Evolutionary conservation across 768 basidiomycete species (phyloP), one percentile per base, ranked within the genome.

Genomic region (Hysterangium stoloniferum): DNA sequence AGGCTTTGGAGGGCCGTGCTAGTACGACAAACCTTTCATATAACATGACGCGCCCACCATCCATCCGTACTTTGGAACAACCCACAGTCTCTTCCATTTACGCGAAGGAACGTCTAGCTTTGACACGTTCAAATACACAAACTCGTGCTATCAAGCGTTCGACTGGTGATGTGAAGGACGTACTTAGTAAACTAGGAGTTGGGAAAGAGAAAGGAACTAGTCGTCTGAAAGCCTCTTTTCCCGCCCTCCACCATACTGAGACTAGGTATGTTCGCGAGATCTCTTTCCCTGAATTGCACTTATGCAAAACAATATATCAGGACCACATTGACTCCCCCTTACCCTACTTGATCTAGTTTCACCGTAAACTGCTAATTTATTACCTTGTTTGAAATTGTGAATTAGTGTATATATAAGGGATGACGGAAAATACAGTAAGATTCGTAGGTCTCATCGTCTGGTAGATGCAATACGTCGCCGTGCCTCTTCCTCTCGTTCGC

Each of bases 321-420:
- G 59, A 27, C 74, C 61, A 19, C 86, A 79, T 58, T 87, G 82
- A 60, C 93, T 90, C 59, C 91, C 87, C 52, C 85, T 72, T 57
- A 88, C 80, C 4, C 86, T 76, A 86, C 92, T 94, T 65, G 83
- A 91, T 4, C 78, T 79, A 35, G 90, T 76, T 60, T 96, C 94
- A 52, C 79, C n/a, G n/a, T n/a, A n/a, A n/a, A n/a, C 13, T 20
- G 20, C 22, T 41, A 13, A 41, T 41, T 41, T 25, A 12, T 17
- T 35, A 11, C 34, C 34, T n/a, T n/a, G n/a, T 24, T 25, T 42
- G 33, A 24, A 19, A 20, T 9, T 42, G 27, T 11, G 12, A 28
- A 48, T 48, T 36, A 28, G 4, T 20, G 13, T 38, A 36, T 11
- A 22, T 12, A 24, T 27, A 48, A 7, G 17, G 9, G 12, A 27